Percentiles rank a stretch among this genome's conserved stretches.
These are phyloP conservation scores for Cercospora sp. DNA, from an alignment of 2,329 filamentous ascomycete genomes.

Conservation along the genomic window DNA sequence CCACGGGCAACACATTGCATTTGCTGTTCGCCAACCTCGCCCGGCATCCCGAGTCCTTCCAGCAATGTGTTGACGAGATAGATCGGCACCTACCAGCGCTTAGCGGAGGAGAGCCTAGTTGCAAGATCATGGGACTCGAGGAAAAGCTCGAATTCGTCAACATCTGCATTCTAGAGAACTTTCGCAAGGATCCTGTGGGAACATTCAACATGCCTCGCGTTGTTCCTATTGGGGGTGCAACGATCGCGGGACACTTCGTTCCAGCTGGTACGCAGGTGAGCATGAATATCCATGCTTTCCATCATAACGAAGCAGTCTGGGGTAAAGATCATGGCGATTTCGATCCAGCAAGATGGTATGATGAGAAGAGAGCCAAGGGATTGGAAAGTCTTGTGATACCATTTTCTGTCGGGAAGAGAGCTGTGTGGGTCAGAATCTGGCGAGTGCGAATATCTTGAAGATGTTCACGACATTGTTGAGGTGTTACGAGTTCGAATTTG, in stretches of 20 bases:
- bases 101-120: background rate
- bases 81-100: background rate
- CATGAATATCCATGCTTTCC: conserved; percentile 5
- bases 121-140: conserved; percentile 5
- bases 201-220: background rate
- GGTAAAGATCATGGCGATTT: conserved; percentile 7
- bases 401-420: conserved; percentile 6
- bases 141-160: conserved; percentile 6
- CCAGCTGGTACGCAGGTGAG: conserved; percentile 9
- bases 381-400: conserved; percentile 8
- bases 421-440: conserved; percentile 14
- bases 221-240: background rate
- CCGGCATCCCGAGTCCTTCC: background rate
- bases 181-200: background rate
- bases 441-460: conserved; percentile 12
- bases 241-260: conserved; percentile 3
- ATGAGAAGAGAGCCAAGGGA: conserved; percentile 7
- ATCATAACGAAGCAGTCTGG: conserved; percentile 13
- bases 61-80: conserved; percentile 5
- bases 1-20: conserved; percentile 9
- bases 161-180: background rate
- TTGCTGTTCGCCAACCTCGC: conserved; percentile 9
- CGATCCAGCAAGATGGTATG: conserved; percentile 13
- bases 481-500: conserved; percentile 7
- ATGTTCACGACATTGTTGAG: conserved; percentile 6